Evolutionary conservation across 805 yeast genomes (phyloP), one percentile per base, ranked within the genome.

Genomic region (Starmerella sirachaensis): DNA sequence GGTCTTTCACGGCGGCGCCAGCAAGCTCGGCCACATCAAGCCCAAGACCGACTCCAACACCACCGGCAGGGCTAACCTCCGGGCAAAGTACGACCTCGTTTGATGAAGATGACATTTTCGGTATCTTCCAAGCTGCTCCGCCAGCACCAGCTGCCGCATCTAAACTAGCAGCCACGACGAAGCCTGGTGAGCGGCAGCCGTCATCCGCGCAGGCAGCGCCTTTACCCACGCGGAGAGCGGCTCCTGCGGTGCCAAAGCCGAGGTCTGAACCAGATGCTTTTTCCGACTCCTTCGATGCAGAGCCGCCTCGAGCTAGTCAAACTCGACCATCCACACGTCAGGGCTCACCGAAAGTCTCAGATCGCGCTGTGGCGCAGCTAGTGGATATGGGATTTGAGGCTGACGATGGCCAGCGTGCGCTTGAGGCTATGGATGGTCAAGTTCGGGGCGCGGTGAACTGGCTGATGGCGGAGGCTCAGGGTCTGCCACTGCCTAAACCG

Each of bases 311-410:
- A 33, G 36, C 14, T 32, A 33, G 10, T 26, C 34, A n/a, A 8
- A 8, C 24, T 7, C 24, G 24, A 7, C 24, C 24, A 21, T 21
- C 24, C 24, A 16, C 36, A 11, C 37, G 30, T 18, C 38, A 31
- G 12, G 28, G 28, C 31, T 29, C 39, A 21, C n/a, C n/a, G 9
- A 8, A 29, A 22, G 24, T 23, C 28, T 23, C 26, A 12, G 53
- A 47, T 37, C 43, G 45, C 20, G 64, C 73, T 1, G 53, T 81
- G 13, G 88, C 88, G 0, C 80, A 74, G 47, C 62, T 82, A 29
- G 58, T 80, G 2, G 91, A 82, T 42, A 83, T 83, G 74, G 94
- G 94, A 2, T 83, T 83, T 50, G 57, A 77, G 1, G 60, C 69
- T 1, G 75, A 72, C 2, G 70, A 65, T 36, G 74, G 91, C 4